Conservation (phyloP, 1,284 basidiomycete genomes). For the Quambalaria eucalypti region DNA sequence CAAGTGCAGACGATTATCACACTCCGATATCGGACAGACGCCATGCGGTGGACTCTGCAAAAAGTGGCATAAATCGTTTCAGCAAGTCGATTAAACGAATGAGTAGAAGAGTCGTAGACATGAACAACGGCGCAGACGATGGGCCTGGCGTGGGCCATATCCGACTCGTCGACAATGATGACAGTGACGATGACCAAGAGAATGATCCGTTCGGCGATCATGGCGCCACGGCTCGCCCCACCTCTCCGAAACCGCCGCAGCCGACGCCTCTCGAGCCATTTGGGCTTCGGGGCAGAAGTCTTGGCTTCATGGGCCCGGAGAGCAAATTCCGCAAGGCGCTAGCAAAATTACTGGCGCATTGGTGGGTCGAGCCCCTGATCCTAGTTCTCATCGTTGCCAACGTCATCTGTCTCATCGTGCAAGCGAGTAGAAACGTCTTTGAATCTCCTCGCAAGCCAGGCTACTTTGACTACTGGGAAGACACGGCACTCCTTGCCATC, state of each 20-base stretch:
- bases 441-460: conserved; percentile 52
- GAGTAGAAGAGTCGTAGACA: conserved; percentile 72
- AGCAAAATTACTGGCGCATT: conserved; percentile 43
- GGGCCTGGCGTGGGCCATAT: conserved; percentile 12
- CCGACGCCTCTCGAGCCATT: neutral
- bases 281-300: conserved; percentile 63
- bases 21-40: too few relatives aligned
- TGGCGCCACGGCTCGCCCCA: neutral
- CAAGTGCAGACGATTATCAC: too few relatives aligned
- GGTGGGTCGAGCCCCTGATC: conserved; percentile 78
- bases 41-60: conserved; percentile 12
- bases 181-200: conserved; percentile 19
- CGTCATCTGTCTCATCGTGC: conserved; percentile 71
- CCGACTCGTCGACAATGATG: conserved; percentile 10
- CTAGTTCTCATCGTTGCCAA: conserved; percentile 75
- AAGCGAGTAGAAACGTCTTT: conserved; percentile 58
- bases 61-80: conserved; percentile 18
- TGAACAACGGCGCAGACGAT: conserved; percentile 49
- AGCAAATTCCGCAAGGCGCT: conserved; percentile 22
- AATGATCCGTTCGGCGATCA: neutral
- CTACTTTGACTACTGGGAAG: conserved; percentile 81
- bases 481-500: conserved; percentile 69
- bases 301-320: conserved; percentile 65
- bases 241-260: neutral
- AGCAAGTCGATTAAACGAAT: conserved; percentile 55